Evolutionary conservation across 164 flowering plant species (phyloP), one percentile per base, ranked within the genome.

Genomic region (Stephania cephalantha): DNA sequence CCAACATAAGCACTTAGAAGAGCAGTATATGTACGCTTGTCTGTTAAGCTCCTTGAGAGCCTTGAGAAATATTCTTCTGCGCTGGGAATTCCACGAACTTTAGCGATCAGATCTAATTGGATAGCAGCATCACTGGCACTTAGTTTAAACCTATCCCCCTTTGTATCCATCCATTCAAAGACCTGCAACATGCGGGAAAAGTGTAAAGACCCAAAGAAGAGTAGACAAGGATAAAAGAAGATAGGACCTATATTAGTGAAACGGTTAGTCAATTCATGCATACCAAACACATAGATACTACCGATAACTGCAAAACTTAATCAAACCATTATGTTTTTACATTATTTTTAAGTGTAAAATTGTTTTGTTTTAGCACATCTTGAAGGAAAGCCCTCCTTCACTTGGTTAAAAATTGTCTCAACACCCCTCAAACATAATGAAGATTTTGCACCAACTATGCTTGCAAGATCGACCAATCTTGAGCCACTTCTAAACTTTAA

Each of bases 61-160:
- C 78, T 79, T 25, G 68, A 71, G 79, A 93, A 95, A 82, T 79
- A 89, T 12, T 86, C 86, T 81, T 95, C 97, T 70, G 98, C 93
- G 73, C 75, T 79, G 20, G 90, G 73, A 75, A 95, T 70, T 69
- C 96, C 98, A 44, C 73, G 88, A 44, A 88, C 98, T 82, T 91
- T 93, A 70, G 88, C 85, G 73, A 93, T 85, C 53, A 93, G 82
- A 83, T 93, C 99, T 52, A 95, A 79, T 66, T 90, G 93, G 80
- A 95, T 93, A 46, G 98, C 99, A 77, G 86, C 83, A 73, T 95
- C 99, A 82, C 97, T 88, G 13, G 89, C 70, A 69, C 89, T 80
- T 74, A 86, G 44, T 78, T 85, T 82, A 81, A 85, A 95, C 78
- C 84, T 88, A 75, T 89, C 90, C 71, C 77, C 84, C 77, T 86